These are phyloP conservation scores for Phytophthora vignae DNA, from an alignment of 352 stramenopile genomes.

Conservation along the genomic window DNA sequence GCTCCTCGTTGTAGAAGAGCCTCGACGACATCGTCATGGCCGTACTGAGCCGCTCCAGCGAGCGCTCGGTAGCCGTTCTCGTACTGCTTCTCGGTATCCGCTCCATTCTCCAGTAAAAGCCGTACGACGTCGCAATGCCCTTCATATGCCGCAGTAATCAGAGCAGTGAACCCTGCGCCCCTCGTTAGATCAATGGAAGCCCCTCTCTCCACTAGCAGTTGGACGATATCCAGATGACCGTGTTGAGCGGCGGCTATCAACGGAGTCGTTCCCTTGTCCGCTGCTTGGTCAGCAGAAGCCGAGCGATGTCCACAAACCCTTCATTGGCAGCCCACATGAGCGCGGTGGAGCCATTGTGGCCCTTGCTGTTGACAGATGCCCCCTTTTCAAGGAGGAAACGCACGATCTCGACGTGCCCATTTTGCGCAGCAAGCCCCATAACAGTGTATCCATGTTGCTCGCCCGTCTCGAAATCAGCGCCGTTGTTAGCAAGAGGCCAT, in stretches of 20 bases:
- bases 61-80: conserved; percentile 8
- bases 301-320: neutral
- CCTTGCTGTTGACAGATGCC: no score
- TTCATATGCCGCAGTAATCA: conserved; percentile 6
- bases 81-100: neutral
- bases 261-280: conserved; percentile 1
- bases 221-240: conserved; percentile 1
- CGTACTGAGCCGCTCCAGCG: neutral
- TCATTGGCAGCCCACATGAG: neutral
- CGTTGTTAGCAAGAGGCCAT: neutral
- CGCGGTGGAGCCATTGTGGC: neutral
- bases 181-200: neutral
- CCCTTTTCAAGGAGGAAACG: neutral
- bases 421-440: neutral
- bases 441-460: neutral
- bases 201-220: neutral
- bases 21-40: conserved; percentile 2
- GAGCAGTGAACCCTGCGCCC: neutral
- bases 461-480: neutral
- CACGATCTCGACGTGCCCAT: no score
- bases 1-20: conserved; percentile 1
- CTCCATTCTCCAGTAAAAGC: neutral
- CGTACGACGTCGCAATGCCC: neutral
- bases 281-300: conserved; percentile 1
- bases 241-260: neutral